phyloP scores from a whole-genome alignment of 805 yeast genomes.

The Lipomyces spencermartinsiae region DNA sequence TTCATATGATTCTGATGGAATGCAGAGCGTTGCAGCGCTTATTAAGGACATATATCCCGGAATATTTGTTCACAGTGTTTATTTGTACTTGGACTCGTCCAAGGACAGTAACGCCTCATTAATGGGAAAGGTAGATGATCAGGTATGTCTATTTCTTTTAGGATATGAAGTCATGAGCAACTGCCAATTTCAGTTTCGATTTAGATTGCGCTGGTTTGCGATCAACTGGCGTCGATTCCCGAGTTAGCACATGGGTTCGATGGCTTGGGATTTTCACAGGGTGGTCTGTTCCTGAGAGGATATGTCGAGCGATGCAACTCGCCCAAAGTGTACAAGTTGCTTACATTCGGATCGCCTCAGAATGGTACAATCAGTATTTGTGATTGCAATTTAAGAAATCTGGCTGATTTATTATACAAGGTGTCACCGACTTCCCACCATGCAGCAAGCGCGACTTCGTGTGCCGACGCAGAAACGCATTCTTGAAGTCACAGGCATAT shows the following conservation, averaged over 20 bases:
- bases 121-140: conserved; percentile 63
- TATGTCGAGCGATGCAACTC: conserved; percentile 63
- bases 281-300: conserved; percentile 79
- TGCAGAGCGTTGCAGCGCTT: conserved; percentile 54
- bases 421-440: conserved; percentile 65
- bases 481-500: conserved; percentile 69
- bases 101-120: conserved; percentile 63
- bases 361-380: conserved; percentile 54
- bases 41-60: conserved; percentile 57
- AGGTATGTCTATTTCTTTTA: conserved; percentile 42
- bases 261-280: conserved; percentile 82
- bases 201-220: conserved; percentile 58
- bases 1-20: conserved; percentile 65
- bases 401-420: background rate
- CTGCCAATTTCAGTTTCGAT: background rate
- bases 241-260: conserved; percentile 65
- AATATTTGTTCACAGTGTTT: conserved; percentile 59
- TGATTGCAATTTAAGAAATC: background rate
- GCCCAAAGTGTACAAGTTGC: conserved; percentile 55
- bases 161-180: background rate
- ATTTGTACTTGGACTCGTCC: conserved; percentile 55
- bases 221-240: conserved; percentile 54
- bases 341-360: conserved; percentile 85
- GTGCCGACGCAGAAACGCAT: conserved; percentile 60
- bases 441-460: conserved; percentile 60